Percentiles rank a stretch among this genome's conserved stretches.
These are phyloP conservation scores for Cochlearia excelsa DNA, from an alignment of 345 rosid genomes.

Conservation along the genomic window DNA sequence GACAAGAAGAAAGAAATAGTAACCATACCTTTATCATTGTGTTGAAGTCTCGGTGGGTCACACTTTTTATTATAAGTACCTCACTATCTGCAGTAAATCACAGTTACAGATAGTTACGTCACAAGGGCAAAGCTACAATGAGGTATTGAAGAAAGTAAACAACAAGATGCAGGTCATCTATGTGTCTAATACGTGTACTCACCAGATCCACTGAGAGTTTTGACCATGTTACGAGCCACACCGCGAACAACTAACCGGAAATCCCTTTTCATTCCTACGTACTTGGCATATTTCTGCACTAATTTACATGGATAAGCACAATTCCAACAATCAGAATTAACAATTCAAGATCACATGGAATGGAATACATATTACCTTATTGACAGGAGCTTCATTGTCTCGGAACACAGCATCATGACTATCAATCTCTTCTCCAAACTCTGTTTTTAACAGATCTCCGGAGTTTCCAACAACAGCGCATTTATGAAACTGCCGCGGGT, in stretches of 20 bases:
- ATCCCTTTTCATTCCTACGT: slow-evolving; percentile 91
- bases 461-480: slow-evolving; percentile 98
- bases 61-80: slow-evolving; percentile 91
- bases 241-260: slow-evolving; percentile 95
- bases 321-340: slow-evolving; percentile 2
- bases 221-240: slow-evolving; percentile 91
- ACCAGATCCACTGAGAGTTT: slow-evolving; percentile 80
- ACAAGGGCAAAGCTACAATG: slow-evolving; percentile 15
- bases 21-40: slow-evolving; percentile 80
- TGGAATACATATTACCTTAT: slow-evolving; percentile 45
- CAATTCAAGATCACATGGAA: not conserved
- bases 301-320: slow-evolving; percentile 29
- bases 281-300: slow-evolving; percentile 75
- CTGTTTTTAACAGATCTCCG: slow-evolving; percentile 83
- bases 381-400: slow-evolving; percentile 97
- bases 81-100: slow-evolving; percentile 66
- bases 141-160: slow-evolving; percentile 8
- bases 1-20: not conserved
- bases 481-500: slow-evolving; percentile 66
- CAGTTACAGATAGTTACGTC: slow-evolving; percentile 28
- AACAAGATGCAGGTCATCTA: slow-evolving; percentile 3
- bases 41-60: slow-evolving; percentile 85
- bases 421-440: slow-evolving; percentile 88
- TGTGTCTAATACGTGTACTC: slow-evolving; percentile 32
- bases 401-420: slow-evolving; percentile 90